A percentile compares a stretch with the other conserved stretches of the same genome.
Evolutionary conservation across 176 grass and related monocot genomes (phyloP).

Genomic region (Saccharum spontaneum): DNA sequence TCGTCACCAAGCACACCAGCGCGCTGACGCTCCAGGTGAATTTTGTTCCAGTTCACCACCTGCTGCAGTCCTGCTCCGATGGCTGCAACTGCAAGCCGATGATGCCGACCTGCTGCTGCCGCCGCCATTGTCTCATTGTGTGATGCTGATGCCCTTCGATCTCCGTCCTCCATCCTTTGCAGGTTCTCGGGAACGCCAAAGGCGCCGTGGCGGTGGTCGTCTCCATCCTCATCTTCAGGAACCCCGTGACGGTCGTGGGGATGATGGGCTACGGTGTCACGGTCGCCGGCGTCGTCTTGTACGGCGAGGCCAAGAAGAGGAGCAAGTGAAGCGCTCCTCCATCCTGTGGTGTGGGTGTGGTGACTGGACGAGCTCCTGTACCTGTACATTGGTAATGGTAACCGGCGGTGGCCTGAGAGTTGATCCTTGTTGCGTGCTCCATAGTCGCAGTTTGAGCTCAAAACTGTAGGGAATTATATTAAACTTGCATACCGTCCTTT

Average conservation of each 20-base stretch:
- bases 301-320: conserved; percentile 65
- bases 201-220: conserved; percentile 58
- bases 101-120: neutral
- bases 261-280: conserved; percentile 66
- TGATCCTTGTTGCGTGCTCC: too few relatives aligned
- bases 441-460: too few relatives aligned
- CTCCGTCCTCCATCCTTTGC: neutral
- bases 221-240: conserved; percentile 65
- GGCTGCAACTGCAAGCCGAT: too few relatives aligned
- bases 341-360: too few relatives aligned
- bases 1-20: conserved; percentile 85
- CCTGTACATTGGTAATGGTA: neutral
- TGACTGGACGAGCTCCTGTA: neutral
- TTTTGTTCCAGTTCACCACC: too few relatives aligned
- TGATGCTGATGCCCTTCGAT: neutral
- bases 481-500: too few relatives aligned
- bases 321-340: conserved; percentile 33
- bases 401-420: too few relatives aligned
- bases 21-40: conserved; percentile 61
- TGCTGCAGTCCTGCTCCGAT: too few relatives aligned
- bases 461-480: too few relatives aligned
- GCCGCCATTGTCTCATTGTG: too few relatives aligned
- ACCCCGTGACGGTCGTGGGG: conserved; percentile 55
- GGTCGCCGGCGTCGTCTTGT: conserved; percentile 49
- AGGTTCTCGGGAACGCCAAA: conserved; percentile 69